Evolutionary conservation across 176 grass and related monocot species (phyloP).

Genomic region (Eleusine indica): DNA sequence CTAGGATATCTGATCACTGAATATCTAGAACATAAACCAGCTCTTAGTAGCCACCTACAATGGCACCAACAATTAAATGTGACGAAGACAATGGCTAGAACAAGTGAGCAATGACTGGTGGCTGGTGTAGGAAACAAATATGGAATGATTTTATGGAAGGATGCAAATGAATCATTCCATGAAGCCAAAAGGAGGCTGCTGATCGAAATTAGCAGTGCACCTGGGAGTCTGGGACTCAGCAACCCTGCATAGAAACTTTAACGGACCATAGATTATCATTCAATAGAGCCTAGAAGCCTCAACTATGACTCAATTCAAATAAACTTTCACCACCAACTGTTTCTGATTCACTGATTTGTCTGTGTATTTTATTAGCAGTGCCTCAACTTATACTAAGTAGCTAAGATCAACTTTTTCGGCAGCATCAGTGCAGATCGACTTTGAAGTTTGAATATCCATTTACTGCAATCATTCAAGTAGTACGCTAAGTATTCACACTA

Average conservation of each 20-base stretch:
- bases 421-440: neutral
- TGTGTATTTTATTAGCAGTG: neutral
- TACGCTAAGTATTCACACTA: neutral
- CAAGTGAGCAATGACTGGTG: neutral
- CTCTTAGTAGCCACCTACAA: neutral
- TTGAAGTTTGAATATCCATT: neutral
- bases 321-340: neutral
- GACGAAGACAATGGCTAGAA: neutral
- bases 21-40: neutral
- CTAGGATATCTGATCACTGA: neutral
- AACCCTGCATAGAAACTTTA: neutral
- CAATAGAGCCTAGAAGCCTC: neutral
- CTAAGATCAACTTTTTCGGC: neutral
- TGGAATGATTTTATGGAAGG: too few relatives aligned
- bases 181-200: too few relatives aligned
- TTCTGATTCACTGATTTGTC: neutral
- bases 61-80: neutral
- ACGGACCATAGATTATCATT: neutral
- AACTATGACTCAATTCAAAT: neutral
- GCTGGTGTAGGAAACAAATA: neutral
- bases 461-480: neutral
- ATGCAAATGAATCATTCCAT: neutral
- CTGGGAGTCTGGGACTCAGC: neutral
- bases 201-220: too few relatives aligned
- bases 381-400: neutral